Evolutionary conservation across 768 basidiomycete genomes (phyloP).

Genomic region (Favolaschia claudopus): DNA sequence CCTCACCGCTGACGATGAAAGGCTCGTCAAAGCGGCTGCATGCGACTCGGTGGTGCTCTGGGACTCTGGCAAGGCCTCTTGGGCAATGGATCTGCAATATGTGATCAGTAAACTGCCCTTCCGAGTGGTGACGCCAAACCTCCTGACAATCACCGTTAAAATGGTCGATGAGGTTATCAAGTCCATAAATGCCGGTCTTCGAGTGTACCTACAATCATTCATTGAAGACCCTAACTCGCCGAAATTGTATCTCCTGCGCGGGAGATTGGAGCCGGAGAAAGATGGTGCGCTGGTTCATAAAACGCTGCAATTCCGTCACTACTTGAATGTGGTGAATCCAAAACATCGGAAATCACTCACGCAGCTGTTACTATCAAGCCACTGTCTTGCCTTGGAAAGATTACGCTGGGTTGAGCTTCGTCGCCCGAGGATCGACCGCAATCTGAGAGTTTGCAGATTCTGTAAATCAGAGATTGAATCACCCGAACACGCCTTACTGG

Average conservation of each 20-base stretch:
- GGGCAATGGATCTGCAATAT: background rate
- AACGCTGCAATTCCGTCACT: background rate
- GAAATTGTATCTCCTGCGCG: slow-evolving; percentile 1
- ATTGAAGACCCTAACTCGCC: background rate
- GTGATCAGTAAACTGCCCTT: background rate
- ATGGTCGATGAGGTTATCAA: too few species aligned
- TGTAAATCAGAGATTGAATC: background rate
- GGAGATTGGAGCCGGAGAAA: slow-evolving; percentile 2
- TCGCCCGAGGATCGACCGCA: background rate
- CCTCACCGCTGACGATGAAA: too few species aligned
- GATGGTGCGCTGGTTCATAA: background rate
- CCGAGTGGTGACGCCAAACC: background rate
- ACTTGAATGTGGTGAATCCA: background rate
- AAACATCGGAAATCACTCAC: too few species aligned
- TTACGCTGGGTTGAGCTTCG: background rate
- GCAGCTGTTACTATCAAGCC: background rate
- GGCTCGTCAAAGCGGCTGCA: too few species aligned
- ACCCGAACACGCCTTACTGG: background rate
- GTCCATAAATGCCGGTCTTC: background rate
- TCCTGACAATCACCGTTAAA: background rate
- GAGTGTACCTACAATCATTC: background rate
- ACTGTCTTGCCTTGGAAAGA: background rate
- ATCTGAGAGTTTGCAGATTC: background rate
- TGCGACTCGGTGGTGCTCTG: too few species aligned
- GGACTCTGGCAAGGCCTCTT: background rate